Base-by-base conservation (phyloP, 1,284 basidiomycete species). In the Puccinia sorghi region DNA sequence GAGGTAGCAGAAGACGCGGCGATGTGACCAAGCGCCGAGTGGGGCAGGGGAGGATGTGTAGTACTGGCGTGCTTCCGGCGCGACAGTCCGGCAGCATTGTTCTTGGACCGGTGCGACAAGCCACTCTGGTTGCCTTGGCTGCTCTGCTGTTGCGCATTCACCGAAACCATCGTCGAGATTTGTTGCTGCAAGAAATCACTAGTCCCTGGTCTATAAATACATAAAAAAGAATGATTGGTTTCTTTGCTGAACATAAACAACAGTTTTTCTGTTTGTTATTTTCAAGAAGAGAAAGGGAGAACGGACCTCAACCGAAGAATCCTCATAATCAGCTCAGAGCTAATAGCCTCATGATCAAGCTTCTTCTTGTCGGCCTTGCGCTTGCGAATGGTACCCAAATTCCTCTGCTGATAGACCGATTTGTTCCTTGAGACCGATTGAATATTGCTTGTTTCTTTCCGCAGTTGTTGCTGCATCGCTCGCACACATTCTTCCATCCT, bases 321-420 rank as follows among this genome's bases (percentile, higher is more conserved):
- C 76, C 93, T 88, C 87, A 97, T 89, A 80, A 97, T 95, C 70
- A 91, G 93, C 86, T 97, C 93, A 63, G 92, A 92, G 71, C 85
- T 84, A 82, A 90, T 91, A 25, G 87, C 88, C 74, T 87, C 86
- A 1, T 87, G 87, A 80, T 91, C 89, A 82, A 90, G 88, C 82
- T 90, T 88, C 13, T 69, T 69, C 88, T 96, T 98, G 86, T 94
- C 93, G 84, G 90, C 90, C 88, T 98, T 99, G 80, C 93, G 89
- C 83, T 96, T 91, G 84, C 91, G 91, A 85, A 99, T 99, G 4
- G 97, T 99, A 9, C 96, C 96, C 20, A 99, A 88, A 84, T 97
- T 98, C 22, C 88, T 84, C 81, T 88, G 90, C 82, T 94, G 93
- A 82, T 93, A 91, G 43, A 97, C 92, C 80, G 93, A 92, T 88